These are phyloP conservation scores for Coriaria nepalensis DNA, from an alignment of 306 rosid genomes.

Conservation along the genomic window DNA sequence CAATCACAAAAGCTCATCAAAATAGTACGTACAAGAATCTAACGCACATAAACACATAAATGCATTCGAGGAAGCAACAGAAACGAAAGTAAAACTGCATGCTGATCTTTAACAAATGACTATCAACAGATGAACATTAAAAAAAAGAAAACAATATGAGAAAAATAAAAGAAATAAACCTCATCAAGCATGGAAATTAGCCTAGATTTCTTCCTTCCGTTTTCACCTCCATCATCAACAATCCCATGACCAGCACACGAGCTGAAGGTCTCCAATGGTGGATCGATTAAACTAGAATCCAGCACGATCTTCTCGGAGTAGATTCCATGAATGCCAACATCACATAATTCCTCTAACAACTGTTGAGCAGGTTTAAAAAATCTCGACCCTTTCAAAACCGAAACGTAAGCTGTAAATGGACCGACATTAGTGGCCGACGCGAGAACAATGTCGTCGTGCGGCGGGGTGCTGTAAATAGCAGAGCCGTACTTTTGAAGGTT, in stretches of 20 bases:
- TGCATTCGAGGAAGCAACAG: slow-evolving; percentile 8
- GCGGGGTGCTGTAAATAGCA: slow-evolving; percentile 9
- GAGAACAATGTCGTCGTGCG: slow-evolving; percentile 5
- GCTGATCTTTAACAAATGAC: neutral
- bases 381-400: slow-evolving; percentile 65
- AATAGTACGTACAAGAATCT: slow-evolving; percentile 31
- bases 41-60: slow-evolving; percentile 24
- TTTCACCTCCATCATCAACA: slow-evolving; percentile 21
- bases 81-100: slow-evolving; percentile 5
- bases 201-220: slow-evolving; percentile 39
- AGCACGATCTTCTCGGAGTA: slow-evolving; percentile 10
- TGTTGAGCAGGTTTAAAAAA: slow-evolving; percentile 68
- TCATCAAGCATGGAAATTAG: slow-evolving; percentile 66
- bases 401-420: slow-evolving; percentile 58
- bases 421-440: slow-evolving; percentile 9
- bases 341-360: slow-evolving; percentile 51
- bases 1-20: slow-evolving; percentile 32
- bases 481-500: slow-evolving; percentile 37
- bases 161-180: slow-evolving; percentile 22
- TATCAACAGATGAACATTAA: neutral
- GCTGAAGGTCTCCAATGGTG: slow-evolving; percentile 22
- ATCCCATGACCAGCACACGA: slow-evolving; percentile 18
- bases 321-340: slow-evolving; percentile 29
- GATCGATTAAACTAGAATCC: slow-evolving; percentile 38
- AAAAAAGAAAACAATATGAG: neutral